Conservation (phyloP, 108 stramenopile species). For the Halocafeteria seosinensis region DNA sequence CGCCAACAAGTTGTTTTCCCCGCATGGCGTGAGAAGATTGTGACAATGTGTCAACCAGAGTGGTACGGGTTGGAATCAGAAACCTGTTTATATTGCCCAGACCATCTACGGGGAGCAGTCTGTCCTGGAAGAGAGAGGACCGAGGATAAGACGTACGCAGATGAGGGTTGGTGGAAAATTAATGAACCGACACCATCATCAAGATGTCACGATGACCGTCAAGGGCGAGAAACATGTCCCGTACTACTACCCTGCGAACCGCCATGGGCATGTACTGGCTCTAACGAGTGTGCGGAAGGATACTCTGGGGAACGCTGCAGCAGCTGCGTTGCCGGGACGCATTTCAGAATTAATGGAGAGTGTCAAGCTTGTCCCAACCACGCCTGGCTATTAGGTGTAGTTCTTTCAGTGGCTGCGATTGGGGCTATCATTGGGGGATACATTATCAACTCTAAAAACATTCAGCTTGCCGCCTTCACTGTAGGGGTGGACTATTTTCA, state of each 20-base stretch:
- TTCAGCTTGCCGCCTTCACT: conserved; percentile 14
- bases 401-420: background rate
- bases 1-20: no score
- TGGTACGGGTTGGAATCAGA: no score
- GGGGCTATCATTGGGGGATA: background rate
- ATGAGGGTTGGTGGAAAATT: no score
- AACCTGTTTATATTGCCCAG: no score
- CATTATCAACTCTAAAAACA: conserved; percentile 16
- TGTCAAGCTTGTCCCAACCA: conserved; percentile 17
- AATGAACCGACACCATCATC: no score
- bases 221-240: background rate
- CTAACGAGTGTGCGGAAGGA: conserved; percentile 15
- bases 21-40: no score
- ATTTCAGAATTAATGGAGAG: conserved; percentile 15
- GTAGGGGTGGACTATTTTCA: conserved; percentile 24
- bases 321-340: conserved; percentile 7
- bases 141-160: no score
- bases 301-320: conserved; percentile 18
- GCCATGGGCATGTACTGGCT: conserved; percentile 12
- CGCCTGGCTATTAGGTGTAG: conserved; percentile 19
- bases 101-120: no score
- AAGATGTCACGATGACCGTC: background rate
- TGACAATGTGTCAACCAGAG: no score
- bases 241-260: conserved; percentile 16
- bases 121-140: no score